Evolutionary conservation across 2,329 filamentous ascomycete genomes (phyloP), one percentile per base, ranked within the genome.

Genomic region (Penicillium rolfsii): DNA sequence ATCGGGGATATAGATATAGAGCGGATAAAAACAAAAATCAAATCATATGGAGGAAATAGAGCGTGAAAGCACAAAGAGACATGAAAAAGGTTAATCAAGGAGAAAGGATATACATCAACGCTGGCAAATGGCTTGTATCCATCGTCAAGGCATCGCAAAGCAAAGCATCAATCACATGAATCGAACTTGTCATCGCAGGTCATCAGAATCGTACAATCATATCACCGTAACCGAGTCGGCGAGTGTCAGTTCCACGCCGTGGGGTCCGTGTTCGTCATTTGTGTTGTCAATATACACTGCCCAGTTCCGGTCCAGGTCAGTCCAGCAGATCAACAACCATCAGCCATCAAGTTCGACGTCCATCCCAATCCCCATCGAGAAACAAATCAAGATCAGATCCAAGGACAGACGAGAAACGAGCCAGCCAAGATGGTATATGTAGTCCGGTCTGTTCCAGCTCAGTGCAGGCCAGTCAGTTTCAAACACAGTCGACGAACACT

Each of bases 141-240:
- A 53, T 53, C 50, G 16, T 46, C 40, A 56, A 59, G 56, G 63
- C 53, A 63, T 57, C 55, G 57, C 52, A 59, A 62, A 57, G 54
- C 55, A 60, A 63, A 61, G 57, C 53, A 56, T 56, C 58, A 67
- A 54, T 54, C 52, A 54, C 52, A 54, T 19, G 50, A 62, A 65
- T 65, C 61, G 57, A 59, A 64, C 63, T 69, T 66, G 66, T 71
- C 66, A 68, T 72, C 66, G 66, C 64, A 70, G 70, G 71, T 73
- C 71, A 71, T 73, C 70, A 71, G 68, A 72, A 71, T 73, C 71
- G 69, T 73, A 73, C 71, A 73, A 70, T 72, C 71, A 70, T 73
- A 69, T 70, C 69, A 67, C 66, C 71, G 62, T 71, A 64, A 61
- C 61, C 60, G 61, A 63, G 60, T 55, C 49, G 49, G 45, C 46